phyloP scores from a whole-genome alignment of 305 asterid genomes.

The Ilex paraguariensis region DNA sequence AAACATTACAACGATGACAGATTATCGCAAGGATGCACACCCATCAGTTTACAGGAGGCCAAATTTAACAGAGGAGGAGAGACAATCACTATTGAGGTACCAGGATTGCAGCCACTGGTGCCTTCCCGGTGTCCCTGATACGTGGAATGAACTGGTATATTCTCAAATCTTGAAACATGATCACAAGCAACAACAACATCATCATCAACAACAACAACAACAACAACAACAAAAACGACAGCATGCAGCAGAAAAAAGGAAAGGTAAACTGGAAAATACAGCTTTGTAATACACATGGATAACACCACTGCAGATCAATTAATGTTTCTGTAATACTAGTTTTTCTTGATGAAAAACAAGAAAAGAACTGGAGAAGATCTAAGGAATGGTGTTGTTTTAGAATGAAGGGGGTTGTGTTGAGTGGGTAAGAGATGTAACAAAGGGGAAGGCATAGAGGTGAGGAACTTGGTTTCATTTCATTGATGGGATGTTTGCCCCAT shows the following conservation, averaged over 20 bases:
- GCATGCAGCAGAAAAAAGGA: neutral
- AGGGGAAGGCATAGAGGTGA: no score
- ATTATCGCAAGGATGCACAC: slow-evolving; percentile 34
- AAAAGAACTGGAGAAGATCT: neutral
- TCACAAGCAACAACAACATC: slow-evolving; percentile 21
- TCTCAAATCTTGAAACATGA: slow-evolving; percentile 29
- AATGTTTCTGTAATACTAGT: neutral
- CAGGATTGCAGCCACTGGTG: slow-evolving; percentile 49
- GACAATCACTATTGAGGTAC: slow-evolving; percentile 12
- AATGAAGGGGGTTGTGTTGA: neutral
- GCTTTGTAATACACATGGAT: neutral
- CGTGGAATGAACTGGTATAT: slow-evolving; percentile 35
- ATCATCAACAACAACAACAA: no score
- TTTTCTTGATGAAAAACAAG: neutral
- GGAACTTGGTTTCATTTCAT: no score
- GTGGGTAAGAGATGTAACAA: no score
- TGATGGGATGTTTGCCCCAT: no score
- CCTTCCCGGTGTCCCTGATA: slow-evolving; percentile 41
- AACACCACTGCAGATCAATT: neutral
- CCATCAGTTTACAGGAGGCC: slow-evolving; percentile 37
- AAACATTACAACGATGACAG: slow-evolving; percentile 34
- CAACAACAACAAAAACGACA: neutral
- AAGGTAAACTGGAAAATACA: neutral
- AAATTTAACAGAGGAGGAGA: slow-evolving; percentile 34
- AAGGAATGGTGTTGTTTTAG: neutral